Evolutionary conservation across 805 yeast species (phyloP), one percentile per base, ranked within the genome.

Genomic region (Gaillardinia entomophila): DNA sequence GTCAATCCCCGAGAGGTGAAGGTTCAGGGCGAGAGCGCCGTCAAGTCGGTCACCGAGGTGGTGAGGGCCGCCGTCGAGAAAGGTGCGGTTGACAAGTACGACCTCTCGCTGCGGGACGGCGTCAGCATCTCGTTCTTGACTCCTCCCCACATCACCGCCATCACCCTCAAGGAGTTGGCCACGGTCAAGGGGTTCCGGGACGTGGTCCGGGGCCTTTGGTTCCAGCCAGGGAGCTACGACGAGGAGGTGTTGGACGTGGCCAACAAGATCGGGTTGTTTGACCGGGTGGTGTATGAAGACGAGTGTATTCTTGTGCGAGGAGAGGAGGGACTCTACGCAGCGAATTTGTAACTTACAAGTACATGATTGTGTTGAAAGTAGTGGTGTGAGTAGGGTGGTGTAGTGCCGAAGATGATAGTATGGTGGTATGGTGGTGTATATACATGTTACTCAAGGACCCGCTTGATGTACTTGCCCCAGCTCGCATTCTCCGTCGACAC

Each of bases 151-250:
- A 70, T 79, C 3, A 74, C 87, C 2, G 41, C 41, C 2, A 30
- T 39, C 2, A 63, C 68, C 0, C 49, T 66, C 20, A 43, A 49
- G 24, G 60, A 56, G 27, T 59, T 68, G 12, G 51, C 66, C 5
- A 50, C 68, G 0, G 48, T 79, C 24, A 53, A 63, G 8, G 64
- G 64, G 12, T 55, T 73, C 36, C 45, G 54, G 19, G 32, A 48
- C 12, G 35, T 57, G 0, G 57, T 82, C 12, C 71, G 71, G 44
- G 77, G 80, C 1, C 59, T 83, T 12, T 86, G 95, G 95, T 78
- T 82, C 43, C 95, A 85, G 49, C 95, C 95, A 0, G 95, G 94
- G 0, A 73, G 87, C 15, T 83, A 73, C 43, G 78, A 81, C 45
- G 48, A 51, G 2, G 66, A 61, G 10, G 74, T 73, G 3, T 60